Evolutionary conservation across 2,329 filamentous ascomycete species (phyloP).

Genomic region (Thermomyces lanuginosus): DNA sequence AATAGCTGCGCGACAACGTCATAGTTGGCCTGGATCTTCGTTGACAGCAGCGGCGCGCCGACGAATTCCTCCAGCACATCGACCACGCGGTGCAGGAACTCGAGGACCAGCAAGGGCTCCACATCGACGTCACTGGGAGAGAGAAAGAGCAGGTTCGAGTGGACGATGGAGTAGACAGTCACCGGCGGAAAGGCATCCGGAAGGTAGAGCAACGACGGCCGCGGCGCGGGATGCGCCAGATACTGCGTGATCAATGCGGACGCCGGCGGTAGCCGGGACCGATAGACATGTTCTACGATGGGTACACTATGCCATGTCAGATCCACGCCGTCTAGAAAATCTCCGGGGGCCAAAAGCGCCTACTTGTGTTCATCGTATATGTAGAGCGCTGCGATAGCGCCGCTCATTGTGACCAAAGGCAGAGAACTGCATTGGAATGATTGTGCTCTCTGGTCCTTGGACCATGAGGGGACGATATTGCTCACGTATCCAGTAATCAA

Average conservation of each 20-base stretch:
- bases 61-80: conserved; percentile 92
- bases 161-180: conserved; percentile 71
- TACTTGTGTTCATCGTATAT: conserved; percentile 95
- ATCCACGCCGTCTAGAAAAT: conserved; percentile 1
- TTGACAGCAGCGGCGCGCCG: conserved; percentile 66
- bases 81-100: conserved; percentile 84
- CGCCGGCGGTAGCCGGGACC: conserved; percentile 61
- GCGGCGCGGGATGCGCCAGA: conserved; percentile 62
- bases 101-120: conserved; percentile 75
- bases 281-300: conserved; percentile 79
- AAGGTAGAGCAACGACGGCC: conserved; percentile 75
- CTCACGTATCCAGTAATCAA: too few relatives aligned
- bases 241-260: conserved; percentile 68
- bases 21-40: conserved; percentile 77
- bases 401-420: conserved; percentile 58
- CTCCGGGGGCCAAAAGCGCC: conserved; percentile 15
- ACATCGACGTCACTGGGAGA: conserved; percentile 72
- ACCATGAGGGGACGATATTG: too few relatives aligned
- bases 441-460: too few relatives aligned
- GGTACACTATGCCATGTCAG: conserved; percentile 42
- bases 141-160: conserved; percentile 74
- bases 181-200: conserved; percentile 69
- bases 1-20: conserved; percentile 87
- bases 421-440: too few relatives aligned
- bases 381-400: conserved; percentile 86